Percentiles rank a stretch among this genome's conserved stretches.
Evolutionary conservation across 139 green algal species (phyloP).

Genomic region (Zygnema cylindricum): DNA sequence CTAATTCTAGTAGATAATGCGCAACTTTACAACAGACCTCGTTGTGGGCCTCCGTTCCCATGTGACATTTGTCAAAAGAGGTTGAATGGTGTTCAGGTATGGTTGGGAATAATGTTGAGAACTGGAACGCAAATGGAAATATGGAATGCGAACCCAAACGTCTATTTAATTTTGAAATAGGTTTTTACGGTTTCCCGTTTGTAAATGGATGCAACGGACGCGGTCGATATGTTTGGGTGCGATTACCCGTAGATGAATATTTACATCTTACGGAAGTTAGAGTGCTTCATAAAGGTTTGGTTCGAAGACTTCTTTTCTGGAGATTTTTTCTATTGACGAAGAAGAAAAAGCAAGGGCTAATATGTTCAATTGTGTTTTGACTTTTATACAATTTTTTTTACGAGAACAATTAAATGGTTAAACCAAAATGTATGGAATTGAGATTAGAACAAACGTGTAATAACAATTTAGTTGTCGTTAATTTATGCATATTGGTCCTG

Average conservation of each 20-base stretch:
- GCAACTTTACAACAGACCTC: neutral
- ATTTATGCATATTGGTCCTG: too few relatives aligned
- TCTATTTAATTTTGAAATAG: neutral
- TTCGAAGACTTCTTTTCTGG: too few relatives aligned
- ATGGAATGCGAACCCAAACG: neutral
- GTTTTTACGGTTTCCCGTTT: neutral
- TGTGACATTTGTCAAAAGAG: neutral
- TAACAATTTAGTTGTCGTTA: too few relatives aligned
- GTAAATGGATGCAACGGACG: neutral
- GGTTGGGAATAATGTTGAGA: neutral
- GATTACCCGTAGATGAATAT: neutral
- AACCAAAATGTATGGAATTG: too few relatives aligned
- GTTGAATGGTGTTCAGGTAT: neutral
- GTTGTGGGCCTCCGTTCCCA: too few relatives aligned
- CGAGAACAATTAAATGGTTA: too few relatives aligned
- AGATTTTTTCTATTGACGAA: too few relatives aligned
- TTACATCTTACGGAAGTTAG: neutral
- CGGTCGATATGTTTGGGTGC: neutral
- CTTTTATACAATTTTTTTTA: too few relatives aligned
- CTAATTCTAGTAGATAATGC: neutral
- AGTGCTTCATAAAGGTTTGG: too few relatives aligned
- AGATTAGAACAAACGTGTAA: too few relatives aligned
- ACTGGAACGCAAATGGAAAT: neutral
- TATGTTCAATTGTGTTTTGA: too few relatives aligned
- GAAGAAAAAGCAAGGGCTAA: too few relatives aligned